Base-by-base conservation (phyloP, 202 grass and related monocot species). In the Tripidium arundinaceum region DNA sequence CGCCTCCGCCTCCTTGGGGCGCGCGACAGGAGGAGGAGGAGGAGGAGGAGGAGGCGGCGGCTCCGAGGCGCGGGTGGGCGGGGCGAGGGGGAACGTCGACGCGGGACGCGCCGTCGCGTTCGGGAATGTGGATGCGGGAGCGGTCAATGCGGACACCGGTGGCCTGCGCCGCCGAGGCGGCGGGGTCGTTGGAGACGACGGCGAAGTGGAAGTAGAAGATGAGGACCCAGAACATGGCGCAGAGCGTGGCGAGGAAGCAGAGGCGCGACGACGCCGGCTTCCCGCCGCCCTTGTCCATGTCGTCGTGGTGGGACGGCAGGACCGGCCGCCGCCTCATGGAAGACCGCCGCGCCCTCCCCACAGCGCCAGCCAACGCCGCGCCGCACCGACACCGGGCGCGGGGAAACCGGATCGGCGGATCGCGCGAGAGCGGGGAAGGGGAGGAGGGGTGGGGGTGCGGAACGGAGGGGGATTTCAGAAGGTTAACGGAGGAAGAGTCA, bases 171-270 rank as follows among this genome's bases (percentile, higher is more conserved):
- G 69, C 74, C 33, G 19, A n/a, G 28, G 28, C 70, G 1, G 39
- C 82, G 28, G 87, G 65, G 18, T 68, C 87, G 83, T 25, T 43
- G 79, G 79, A 79, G 66, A 96, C 38, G 65, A 93, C 83, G 78
- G 83, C 71, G 83, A 99, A 99, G 67, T 99, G 97, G 84, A 93
- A 96, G 67, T 89, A 93, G 77, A 99, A 93, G 78, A 99, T 99
- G 84, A 99, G 76, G 55, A 96, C 74, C 97, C 97, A 96, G 82
- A 99, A 99, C 87, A 89, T 90, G 86, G 75, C 90, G 63, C 77
- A 86, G 40, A 99, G 89, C 43, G 89, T 74, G 61, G 84, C 86
- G 76, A 99, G 87, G 85, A 92, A 81, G 79, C 97, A 96, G 74
- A 99, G 84, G 21, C 97, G 86, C 55, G 90, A 89, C 63, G 70